Base-by-base conservation (phyloP, 495 filamentous ascomycete species). In the Aspergillus nanangensis region DNA sequence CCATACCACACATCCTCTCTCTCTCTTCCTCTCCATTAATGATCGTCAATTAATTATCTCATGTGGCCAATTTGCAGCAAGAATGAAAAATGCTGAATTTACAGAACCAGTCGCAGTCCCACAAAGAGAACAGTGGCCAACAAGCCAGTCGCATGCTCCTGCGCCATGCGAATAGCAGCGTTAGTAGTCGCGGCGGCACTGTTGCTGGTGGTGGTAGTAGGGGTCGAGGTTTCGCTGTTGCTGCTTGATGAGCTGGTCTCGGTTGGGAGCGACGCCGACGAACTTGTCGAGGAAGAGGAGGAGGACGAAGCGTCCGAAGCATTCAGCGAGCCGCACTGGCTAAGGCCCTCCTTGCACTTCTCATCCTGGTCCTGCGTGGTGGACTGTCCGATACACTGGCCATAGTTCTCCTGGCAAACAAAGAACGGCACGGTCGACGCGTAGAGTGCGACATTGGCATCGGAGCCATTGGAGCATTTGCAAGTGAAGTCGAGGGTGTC, bases 351-450 rank as follows among this genome's bases (percentile, higher is more conserved):
- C 45, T 64, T 67, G 67, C 79, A 83, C 10, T 53, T 51, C 19
- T 66, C 59, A 47, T 77, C 72, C 31, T 60, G 68, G 8, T 60
- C 51, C 62, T 56, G 77, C 63, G 41, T 69, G 58, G 47, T 70
- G 63, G 59, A 77, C 60, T 31, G 61, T 45, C 51, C 29, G 51
- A 80, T 71, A 64, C 81, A 85, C 49, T 77, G 62, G 36, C 43
- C 57, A 47, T 57, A 77, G 53, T 65, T 75, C 20, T 55, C 58
- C 33, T 73, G 38, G 68, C 81, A 85, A 55, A 77, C 70, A 57
- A 66, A 74, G 65, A 70, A 80, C 33, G 81, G 81, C 24, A 84
- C 60, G 20, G 77, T 81, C 55, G 74, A 57, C 25, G 57, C 36
- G 65, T 79, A 85, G 43, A 60, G 58, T 20, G 60, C 55, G 50